phyloP scores from a whole-genome alignment of 106 monocot species.

The Acorus gramineus region DNA sequence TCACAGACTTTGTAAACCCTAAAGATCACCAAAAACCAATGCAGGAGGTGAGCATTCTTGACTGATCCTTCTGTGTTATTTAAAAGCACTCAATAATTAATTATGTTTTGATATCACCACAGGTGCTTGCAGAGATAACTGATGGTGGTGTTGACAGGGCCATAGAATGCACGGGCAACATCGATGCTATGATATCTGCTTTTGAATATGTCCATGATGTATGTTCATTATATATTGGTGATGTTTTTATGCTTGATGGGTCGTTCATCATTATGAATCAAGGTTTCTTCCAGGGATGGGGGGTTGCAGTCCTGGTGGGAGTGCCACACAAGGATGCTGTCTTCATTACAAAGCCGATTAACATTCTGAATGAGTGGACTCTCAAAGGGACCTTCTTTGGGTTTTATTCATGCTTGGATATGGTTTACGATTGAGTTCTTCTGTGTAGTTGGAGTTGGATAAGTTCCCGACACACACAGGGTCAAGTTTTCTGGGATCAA shows the following conservation, averaged over 20 bases:
- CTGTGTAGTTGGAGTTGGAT: constrained; percentile 38
- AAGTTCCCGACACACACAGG: constrained; percentile 45
- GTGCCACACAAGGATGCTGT: constrained; percentile 33
- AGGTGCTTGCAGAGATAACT: constrained; percentile 43
- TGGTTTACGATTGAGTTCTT: neutral
- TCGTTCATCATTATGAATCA: no score
- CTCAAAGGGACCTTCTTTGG: constrained; percentile 37
- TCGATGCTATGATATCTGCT: constrained; percentile 42
- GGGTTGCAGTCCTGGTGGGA: constrained; percentile 31
- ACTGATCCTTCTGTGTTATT: no score
- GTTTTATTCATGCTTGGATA: no score
- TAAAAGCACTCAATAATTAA: no score
- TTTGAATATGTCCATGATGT: constrained; percentile 39
- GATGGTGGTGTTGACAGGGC: constrained; percentile 39
- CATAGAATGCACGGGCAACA: constrained; percentile 37
- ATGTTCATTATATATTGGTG: neutral
- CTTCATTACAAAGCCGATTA: constrained; percentile 21
- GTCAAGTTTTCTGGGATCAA: constrained; percentile 40
- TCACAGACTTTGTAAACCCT: constrained; percentile 37
- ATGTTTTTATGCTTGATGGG: no score
- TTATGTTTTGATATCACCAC: neutral
- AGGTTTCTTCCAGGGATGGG: neutral
- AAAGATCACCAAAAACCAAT: constrained; percentile 39
- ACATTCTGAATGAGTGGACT: constrained; percentile 28
- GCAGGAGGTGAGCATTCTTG: constrained; percentile 23